Conservation (phyloP, 2,329 filamentous ascomycete species). For the Cryphonectria radicalis region DNA sequence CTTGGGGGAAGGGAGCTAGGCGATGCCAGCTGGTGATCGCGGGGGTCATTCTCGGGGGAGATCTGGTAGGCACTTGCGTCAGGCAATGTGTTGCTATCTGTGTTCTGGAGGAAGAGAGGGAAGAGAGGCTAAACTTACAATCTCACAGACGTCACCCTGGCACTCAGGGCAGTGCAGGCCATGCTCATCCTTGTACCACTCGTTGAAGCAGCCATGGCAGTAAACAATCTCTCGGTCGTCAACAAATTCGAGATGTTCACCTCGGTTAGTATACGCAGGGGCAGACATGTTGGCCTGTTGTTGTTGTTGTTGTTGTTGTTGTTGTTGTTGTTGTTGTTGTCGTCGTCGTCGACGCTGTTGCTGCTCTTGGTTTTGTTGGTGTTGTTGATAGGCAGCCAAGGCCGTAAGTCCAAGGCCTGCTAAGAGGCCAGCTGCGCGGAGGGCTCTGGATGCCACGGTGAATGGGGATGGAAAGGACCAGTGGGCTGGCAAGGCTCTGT, state of each 20-base stretch:
- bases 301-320: conserved; percentile 42
- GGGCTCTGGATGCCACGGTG: conserved; percentile 60
- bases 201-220: conserved; percentile 79
- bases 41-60: conserved; percentile 64
- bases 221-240: conserved; percentile 73
- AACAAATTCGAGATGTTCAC: conserved; percentile 53
- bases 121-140: conserved; percentile 61
- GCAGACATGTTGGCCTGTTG: conserved; percentile 35
- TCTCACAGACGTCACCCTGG: conserved; percentile 78
- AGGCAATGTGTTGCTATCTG: conserved; percentile 18
- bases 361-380: conserved; percentile 48
- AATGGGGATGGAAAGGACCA: neutral
- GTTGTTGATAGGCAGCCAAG: conserved; percentile 57
- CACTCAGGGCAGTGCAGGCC: conserved; percentile 78
- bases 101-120: neutral
- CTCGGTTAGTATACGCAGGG: conserved; percentile 13
- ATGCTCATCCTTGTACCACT: conserved; percentile 78
- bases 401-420: conserved; percentile 63
- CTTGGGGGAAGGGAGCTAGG: conserved; percentile 41
- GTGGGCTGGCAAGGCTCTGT: neutral
- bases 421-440: conserved; percentile 59
- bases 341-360: conserved; percentile 42
- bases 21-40: conserved; percentile 43
- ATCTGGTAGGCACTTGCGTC: conserved; percentile 45
- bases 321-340: conserved; percentile 52